phyloP scores from a whole-genome alignment of 192 early-diverging fungal genomes.

The Coemansia sp. region DNA sequence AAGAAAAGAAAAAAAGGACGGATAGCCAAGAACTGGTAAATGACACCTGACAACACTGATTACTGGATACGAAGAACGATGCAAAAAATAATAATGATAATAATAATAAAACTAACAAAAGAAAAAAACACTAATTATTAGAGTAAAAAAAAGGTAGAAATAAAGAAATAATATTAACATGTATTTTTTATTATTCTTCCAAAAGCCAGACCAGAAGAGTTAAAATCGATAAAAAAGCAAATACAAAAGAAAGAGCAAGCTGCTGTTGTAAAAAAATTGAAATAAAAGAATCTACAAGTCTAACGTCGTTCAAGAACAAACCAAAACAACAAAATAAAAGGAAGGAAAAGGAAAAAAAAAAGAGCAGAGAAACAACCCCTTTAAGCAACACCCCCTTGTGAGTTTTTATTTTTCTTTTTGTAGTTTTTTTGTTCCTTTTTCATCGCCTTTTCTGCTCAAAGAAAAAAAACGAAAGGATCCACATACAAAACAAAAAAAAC shows the following conservation, averaged over 20 bases:
- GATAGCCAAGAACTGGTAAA: background rate
- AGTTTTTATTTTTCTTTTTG: too few species aligned
- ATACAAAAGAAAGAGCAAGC: background rate
- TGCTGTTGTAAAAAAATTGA: background rate
- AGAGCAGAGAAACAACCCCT: background rate
- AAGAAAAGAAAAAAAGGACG: conserved; percentile 5
- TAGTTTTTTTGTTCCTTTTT: too few species aligned
- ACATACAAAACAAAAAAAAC: too few species aligned
- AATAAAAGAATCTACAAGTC: background rate
- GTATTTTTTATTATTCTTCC: too few species aligned
- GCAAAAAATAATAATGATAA: conserved; percentile 1
- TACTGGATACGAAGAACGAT: background rate
- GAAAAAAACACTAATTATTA: conserved; percentile 5
- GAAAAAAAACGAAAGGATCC: too few species aligned
- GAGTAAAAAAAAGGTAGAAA: background rate
- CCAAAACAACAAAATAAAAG: background rate
- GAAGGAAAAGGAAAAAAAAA: background rate
- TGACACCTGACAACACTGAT: too few species aligned
- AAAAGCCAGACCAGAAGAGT: conserved; percentile 1
- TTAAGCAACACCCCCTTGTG: too few species aligned
- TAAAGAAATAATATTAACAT: background rate
- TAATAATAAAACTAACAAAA: background rate
- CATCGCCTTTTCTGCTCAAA: too few species aligned
- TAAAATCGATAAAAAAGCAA: conserved; percentile 4
- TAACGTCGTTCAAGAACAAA: too few species aligned